Percentiles rank a stretch among this genome's conserved stretches.
phyloP scores from a whole-genome alignment of 768 basidiomycete genomes.

The Russula compacta region DNA sequence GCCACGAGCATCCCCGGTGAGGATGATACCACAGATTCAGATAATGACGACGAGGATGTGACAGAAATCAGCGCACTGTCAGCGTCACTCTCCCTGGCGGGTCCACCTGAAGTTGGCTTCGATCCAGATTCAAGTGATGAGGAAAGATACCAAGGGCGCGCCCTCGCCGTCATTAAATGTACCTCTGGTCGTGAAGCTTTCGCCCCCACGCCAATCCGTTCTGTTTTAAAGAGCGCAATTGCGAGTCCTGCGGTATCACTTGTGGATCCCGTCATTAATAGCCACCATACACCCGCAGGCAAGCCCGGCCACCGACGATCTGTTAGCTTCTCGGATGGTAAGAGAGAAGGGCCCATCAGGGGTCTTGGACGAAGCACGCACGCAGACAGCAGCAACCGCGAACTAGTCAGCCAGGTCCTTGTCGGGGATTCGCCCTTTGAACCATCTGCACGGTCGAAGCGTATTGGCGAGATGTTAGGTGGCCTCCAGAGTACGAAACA shows the following conservation, averaged over 20 bases:
- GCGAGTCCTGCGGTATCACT: constrained; percentile 50
- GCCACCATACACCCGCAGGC: constrained; percentile 47
- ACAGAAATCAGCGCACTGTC: constrained; percentile 22
- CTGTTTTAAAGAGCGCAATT: constrained; percentile 36
- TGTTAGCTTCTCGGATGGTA: constrained; percentile 96
- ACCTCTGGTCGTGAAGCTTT: constrained; percentile 17
- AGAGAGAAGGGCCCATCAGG: constrained; percentile 77
- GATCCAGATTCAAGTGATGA: constrained; percentile 18
- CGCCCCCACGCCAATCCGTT: constrained; percentile 31
- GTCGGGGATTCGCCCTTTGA: constrained; percentile 27
- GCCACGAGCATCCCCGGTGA: constrained; percentile 24
- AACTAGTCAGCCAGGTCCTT: constrained; percentile 17
- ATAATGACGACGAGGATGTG: constrained; percentile 21
- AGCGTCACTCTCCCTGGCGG: constrained; percentile 18
- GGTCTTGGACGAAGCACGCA: constrained; percentile 41
- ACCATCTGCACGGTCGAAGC: constrained; percentile 63
- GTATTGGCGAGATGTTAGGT: constrained; percentile 74
- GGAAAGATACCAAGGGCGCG: constrained; percentile 2
- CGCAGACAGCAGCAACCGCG: constrained; percentile 30
- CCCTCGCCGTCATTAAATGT: constrained; percentile 11
- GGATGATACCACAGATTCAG: constrained; percentile 35
- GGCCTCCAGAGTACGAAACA: constrained; percentile 50
- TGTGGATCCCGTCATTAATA: constrained; percentile 42
- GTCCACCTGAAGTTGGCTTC: not conserved
- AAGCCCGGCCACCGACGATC: constrained; percentile 55